These are phyloP conservation scores for Talaromyces marneffei DNA, from an alignment of 2,329 filamentous ascomycete species.

Conservation along the genomic window DNA sequence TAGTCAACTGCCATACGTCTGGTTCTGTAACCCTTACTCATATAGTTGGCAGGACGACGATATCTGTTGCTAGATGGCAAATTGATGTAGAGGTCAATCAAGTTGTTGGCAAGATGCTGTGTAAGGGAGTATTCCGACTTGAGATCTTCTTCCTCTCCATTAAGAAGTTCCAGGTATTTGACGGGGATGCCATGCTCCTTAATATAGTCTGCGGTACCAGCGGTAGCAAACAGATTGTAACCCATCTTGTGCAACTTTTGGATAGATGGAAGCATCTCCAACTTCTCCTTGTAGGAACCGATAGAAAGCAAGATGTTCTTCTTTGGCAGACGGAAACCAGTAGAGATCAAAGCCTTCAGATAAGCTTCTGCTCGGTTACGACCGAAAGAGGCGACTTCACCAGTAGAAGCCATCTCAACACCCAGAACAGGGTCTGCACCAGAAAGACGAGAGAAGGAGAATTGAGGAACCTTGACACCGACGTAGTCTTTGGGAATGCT, in stretches of 20 bases:
- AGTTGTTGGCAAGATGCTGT: slow-evolving; percentile 93
- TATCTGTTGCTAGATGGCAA: slow-evolving; percentile 98
- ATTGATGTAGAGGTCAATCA: slow-evolving; percentile 98
- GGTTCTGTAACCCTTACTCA: slow-evolving; percentile 95
- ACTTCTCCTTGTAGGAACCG: slow-evolving; percentile 95
- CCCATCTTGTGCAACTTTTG: slow-evolving; percentile 83
- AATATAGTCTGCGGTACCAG: slow-evolving; percentile 93
- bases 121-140: slow-evolving; percentile 96
- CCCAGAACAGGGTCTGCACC: slow-evolving; percentile 93
- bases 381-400: slow-evolving; percentile 95
- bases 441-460: slow-evolving; percentile 95
- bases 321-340: slow-evolving; percentile 92
- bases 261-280: slow-evolving; percentile 91
- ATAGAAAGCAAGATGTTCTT: slow-evolving; percentile 94
- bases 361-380: slow-evolving; percentile 96
- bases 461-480: slow-evolving; percentile 96
- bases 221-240: slow-evolving; percentile 92
- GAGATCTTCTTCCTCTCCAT: slow-evolving; percentile 71
- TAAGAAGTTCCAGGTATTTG: slow-evolving; percentile 86
- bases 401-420: slow-evolving; percentile 98
- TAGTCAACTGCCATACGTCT: slow-evolving; percentile 97
- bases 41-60: slow-evolving; percentile 92
- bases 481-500: slow-evolving; percentile 76
- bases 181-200: slow-evolving; percentile 87
- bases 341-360: slow-evolving; percentile 90